Evolutionary conservation across 768 basidiomycete genomes (phyloP).

Genomic region (Phylloporus sp.): DNA sequence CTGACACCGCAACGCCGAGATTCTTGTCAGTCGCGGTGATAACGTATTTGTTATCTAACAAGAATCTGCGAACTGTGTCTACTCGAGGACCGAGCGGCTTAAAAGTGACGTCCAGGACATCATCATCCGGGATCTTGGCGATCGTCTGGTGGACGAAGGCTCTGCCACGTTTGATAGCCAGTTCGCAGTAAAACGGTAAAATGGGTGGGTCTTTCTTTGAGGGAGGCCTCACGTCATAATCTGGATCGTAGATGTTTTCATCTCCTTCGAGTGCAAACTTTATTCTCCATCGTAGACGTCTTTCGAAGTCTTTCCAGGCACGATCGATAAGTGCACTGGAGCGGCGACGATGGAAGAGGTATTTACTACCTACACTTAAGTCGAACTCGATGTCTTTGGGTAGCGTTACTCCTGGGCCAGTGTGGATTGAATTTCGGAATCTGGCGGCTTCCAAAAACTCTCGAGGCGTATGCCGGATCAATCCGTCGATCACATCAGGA

Average conservation of each 20-base stretch:
- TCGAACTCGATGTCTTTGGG: not conserved
- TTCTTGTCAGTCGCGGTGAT: constrained; percentile 2
- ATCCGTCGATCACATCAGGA: not conserved
- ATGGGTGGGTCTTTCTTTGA: not conserved
- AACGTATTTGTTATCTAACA: not conserved
- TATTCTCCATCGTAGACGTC: constrained; percentile 2
- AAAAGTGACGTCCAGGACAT: not conserved
- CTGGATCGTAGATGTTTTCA: constrained; percentile 6
- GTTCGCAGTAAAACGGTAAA: constrained; percentile 2
- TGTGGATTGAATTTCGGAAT: not conserved
- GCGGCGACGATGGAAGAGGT: constrained; percentile 1
- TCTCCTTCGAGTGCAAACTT: not conserved
- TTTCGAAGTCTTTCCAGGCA: constrained; percentile 9
- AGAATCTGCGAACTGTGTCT: not conserved
- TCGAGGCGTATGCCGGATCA: not conserved
- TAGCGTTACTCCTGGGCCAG: not conserved
- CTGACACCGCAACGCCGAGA: constrained; percentile 1
- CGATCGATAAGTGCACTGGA: not conserved
- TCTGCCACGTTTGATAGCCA: not conserved
- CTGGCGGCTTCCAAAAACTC: not conserved
- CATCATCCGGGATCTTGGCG: no score
- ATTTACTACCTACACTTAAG: not conserved
- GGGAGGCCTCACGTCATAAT: constrained; percentile 3
- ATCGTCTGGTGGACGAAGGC: no score
- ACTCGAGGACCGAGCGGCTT: constrained; percentile 5